Percentiles rank a stretch among this genome's conserved stretches.
These are phyloP conservation scores for Zoysia japonica DNA, from an alignment of 176 grass and related monocot genomes.

Conservation along the genomic window DNA sequence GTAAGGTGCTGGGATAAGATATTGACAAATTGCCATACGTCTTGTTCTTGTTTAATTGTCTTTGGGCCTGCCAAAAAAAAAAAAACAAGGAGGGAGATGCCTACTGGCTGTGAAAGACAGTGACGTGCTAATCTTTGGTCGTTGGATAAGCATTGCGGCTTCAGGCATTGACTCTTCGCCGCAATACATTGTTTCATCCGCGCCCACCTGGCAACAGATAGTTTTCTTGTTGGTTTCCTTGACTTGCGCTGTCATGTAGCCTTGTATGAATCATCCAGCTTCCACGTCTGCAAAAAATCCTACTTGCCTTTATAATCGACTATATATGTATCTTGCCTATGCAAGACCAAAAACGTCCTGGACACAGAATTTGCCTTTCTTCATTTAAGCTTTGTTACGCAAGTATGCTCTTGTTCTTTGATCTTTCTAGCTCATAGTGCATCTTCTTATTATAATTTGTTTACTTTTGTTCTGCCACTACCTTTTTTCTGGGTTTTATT, in stretches of 20 bases:
- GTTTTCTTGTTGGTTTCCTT: neutral
- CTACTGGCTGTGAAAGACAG: neutral
- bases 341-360: neutral
- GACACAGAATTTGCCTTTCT: neutral
- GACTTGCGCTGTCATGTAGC: slow-evolving; percentile 5
- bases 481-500: slow-evolving; percentile 1
- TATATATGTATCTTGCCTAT: slow-evolving; percentile 29
- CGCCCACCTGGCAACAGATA: neutral
- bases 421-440: neutral
- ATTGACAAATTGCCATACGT: neutral
- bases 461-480: neutral
- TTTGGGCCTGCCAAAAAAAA: neutral
- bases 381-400: neutral
- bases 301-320: neutral
- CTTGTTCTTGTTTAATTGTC: slow-evolving; percentile 24
- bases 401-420: slow-evolving; percentile 14
- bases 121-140: neutral
- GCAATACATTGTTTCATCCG: slow-evolving; percentile 7
- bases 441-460: too few species aligned
- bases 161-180: slow-evolving; percentile 19
- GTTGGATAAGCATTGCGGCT: neutral
- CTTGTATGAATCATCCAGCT: neutral
- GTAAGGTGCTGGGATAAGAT: neutral
- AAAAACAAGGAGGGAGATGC: neutral
- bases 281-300: neutral